Percentiles rank a stretch among this genome's conserved stretches.
phyloP scores from a whole-genome alignment of 1,284 basidiomycete species.

The Athelia psychrophila region DNA sequence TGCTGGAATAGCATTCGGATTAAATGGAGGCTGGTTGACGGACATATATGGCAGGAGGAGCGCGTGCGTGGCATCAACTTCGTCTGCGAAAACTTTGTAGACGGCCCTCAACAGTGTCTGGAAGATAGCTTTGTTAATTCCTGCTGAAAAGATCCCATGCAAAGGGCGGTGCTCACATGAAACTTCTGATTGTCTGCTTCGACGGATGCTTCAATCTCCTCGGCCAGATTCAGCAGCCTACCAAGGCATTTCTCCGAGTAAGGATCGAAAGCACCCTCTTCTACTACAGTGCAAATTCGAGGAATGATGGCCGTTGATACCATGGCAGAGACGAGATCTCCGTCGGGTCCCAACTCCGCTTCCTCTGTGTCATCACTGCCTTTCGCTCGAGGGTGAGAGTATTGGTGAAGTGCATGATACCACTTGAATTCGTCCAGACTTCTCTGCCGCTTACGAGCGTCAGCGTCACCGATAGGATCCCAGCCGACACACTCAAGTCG shows the following conservation, averaged over 20 bases:
- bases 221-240: slow-evolving; percentile 69
- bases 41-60: slow-evolving; percentile 42
- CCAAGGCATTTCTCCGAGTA: slow-evolving; percentile 72
- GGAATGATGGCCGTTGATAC: slow-evolving; percentile 83
- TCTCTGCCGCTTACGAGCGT: slow-evolving; percentile 42
- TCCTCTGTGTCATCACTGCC: slow-evolving; percentile 39
- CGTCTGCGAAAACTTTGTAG: slow-evolving; percentile 53
- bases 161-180: slow-evolving; percentile 48
- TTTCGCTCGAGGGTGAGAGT: slow-evolving; percentile 56
- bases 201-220: slow-evolving; percentile 81
- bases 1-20: slow-evolving; percentile 74
- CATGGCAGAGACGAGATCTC: slow-evolving; percentile 87
- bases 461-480: slow-evolving; percentile 76
- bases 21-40: slow-evolving; percentile 53
- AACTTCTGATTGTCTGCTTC: slow-evolving; percentile 65
- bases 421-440: slow-evolving; percentile 81
- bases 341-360: slow-evolving; percentile 72
- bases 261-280: slow-evolving; percentile 77
- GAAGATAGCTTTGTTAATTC: slow-evolving; percentile 7
- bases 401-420: slow-evolving; percentile 78
- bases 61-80: slow-evolving; percentile 44
- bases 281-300: slow-evolving; percentile 65
- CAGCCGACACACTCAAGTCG: slow-evolving; percentile 84
- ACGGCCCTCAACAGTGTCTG: slow-evolving; percentile 71
- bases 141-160: slow-evolving; percentile 2